phyloP scores from a whole-genome alignment of 78 protist genomes.

The Dictyostelium firmibasis region DNA sequence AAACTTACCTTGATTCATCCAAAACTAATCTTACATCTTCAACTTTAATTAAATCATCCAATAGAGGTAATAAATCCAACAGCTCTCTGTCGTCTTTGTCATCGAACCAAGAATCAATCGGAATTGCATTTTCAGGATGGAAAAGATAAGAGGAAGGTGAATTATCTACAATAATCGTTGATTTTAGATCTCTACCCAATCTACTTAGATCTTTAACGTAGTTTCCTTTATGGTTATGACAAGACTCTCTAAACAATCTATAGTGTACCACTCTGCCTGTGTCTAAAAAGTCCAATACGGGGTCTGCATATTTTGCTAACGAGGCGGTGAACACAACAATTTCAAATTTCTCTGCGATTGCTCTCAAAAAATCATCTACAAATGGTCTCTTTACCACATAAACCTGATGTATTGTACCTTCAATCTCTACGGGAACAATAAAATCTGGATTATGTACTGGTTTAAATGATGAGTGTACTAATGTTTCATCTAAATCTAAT shows the following conservation, averaged over 20 bases:
- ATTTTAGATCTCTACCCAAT: conserved; percentile 87
- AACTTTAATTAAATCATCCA: conserved; percentile 63
- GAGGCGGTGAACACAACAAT: conserved; percentile 94
- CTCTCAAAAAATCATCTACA: conserved; percentile 88
- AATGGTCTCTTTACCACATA: conserved; percentile 92
- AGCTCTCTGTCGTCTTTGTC: conserved; percentile 88
- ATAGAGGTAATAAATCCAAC: conserved; percentile 82
- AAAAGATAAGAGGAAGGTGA: conserved; percentile 89
- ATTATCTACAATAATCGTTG: conserved; percentile 91
- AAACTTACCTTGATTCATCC: conserved; percentile 46
- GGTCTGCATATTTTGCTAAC: conserved; percentile 94
- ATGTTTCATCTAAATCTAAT: conserved; percentile 96
- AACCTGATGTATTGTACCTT: conserved; percentile 78
- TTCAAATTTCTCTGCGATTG: conserved; percentile 84
- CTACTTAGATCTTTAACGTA: conserved; percentile 85
- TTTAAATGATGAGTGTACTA: conserved; percentile 92
- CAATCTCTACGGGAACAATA: conserved; percentile 85
- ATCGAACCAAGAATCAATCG: conserved; percentile 90
- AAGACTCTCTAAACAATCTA: conserved; percentile 91
- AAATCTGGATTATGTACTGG: conserved; percentile 76
- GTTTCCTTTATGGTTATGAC: conserved; percentile 75
- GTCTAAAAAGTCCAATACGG: conserved; percentile 93
- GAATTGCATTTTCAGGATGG: conserved; percentile 93
- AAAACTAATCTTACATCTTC: conserved; percentile 81
- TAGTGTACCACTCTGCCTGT: conserved; percentile 23